These are phyloP conservation scores for Ambrosiella xylebori DNA, from an alignment of 2,329 filamentous ascomycete species.

Conservation along the genomic window DNA sequence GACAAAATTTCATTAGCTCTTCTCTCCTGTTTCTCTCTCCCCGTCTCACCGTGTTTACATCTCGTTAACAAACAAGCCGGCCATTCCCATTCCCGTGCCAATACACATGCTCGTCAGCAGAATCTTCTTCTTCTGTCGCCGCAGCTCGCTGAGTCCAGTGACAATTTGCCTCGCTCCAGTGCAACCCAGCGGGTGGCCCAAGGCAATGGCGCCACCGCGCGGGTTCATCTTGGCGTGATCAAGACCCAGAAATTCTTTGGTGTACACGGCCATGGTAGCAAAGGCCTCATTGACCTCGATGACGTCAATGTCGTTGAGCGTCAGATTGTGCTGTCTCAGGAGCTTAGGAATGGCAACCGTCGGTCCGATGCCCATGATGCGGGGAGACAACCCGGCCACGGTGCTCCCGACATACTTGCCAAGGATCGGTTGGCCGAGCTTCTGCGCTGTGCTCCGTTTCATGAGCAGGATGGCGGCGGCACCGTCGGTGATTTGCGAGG, in stretches of 20 bases:
- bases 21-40: no score
- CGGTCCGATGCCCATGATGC: constrained; percentile 92
- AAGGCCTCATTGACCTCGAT: constrained; percentile 97
- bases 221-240: constrained; percentile 66
- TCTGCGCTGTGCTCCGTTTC: constrained; percentile 78
- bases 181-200: constrained; percentile 66
- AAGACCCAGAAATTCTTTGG: constrained; percentile 52
- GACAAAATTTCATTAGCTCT: no score
- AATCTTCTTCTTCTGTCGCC: constrained; percentile 76
- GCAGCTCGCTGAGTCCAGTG: constrained; percentile 71
- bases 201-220: constrained; percentile 63
- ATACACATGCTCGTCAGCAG: constrained; percentile 84
- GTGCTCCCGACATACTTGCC: constrained; percentile 91
- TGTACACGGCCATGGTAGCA: constrained; percentile 94
- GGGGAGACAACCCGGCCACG: constrained; percentile 72
- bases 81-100: constrained; percentile 53
- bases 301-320: constrained; percentile 69
- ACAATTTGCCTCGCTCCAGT: constrained; percentile 72
- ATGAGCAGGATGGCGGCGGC: constrained; percentile 79
- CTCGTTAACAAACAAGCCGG: constrained; percentile 48
- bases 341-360: constrained; percentile 66
- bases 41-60: not conserved
- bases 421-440: constrained; percentile 76
- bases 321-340: constrained; percentile 59
- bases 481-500: constrained; percentile 87